A percentile compares a stretch with the other conserved stretches of the same genome.
Conservation (phyloP, 2,329 filamentous ascomycete species). For the Xylogone sp. region DNA sequence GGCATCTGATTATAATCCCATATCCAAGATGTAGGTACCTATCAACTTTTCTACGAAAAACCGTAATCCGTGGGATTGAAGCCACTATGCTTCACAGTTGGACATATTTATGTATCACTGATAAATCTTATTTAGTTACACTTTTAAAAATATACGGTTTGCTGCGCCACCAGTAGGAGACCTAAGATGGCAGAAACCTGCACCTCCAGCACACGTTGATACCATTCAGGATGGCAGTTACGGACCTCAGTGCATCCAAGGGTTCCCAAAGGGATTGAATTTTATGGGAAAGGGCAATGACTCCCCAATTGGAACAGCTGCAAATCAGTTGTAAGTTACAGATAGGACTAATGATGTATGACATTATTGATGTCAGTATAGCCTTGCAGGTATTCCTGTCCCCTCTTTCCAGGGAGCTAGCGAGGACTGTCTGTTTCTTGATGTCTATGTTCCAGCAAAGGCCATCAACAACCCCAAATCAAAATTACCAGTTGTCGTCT, state of each 20-base stretch:
- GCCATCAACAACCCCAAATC: conserved; percentile 27
- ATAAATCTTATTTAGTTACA: conserved; percentile 23
- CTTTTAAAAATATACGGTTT: conserved; percentile 35
- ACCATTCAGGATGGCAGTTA: conserved; percentile 28
- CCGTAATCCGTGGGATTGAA: no score
- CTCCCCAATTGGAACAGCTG: conserved; percentile 27
- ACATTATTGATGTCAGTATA: conserved; percentile 3
- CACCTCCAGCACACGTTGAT: conserved; percentile 28
- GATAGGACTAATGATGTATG: not conserved
- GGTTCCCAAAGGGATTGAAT: conserved; percentile 21
- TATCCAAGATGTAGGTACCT: conserved; percentile 22
- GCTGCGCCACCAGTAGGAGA: conserved; percentile 36
- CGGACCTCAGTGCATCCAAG: conserved; percentile 29
- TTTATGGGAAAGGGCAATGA: conserved; percentile 29
- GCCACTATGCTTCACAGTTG: no score
- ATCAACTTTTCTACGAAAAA: not conserved
- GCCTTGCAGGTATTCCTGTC: conserved; percentile 2
- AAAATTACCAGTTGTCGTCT: conserved; percentile 37
- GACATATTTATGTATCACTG: no score
- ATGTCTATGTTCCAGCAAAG: conserved; percentile 38
- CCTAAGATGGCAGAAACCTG: conserved; percentile 37
- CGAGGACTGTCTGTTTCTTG: conserved; percentile 44
- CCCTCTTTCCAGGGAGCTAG: conserved; percentile 17
- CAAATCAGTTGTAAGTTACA: conserved; percentile 30
- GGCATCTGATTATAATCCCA: conserved; percentile 26